phyloP scores from a whole-genome alignment of 129 eudicot genomes.

The Artemisia tridentata region DNA sequence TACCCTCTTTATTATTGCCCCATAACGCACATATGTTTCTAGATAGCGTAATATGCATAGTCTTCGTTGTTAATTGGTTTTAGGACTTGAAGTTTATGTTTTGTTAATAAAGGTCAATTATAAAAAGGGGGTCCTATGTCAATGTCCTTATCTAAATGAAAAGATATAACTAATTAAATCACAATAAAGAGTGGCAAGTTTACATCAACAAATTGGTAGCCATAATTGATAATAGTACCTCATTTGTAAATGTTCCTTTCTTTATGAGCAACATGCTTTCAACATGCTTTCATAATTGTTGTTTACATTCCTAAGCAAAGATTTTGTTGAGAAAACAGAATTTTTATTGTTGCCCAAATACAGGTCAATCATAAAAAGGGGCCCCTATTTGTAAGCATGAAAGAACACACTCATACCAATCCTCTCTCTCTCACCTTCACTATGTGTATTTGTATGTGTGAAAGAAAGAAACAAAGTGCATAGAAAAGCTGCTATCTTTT shows the following conservation, averaged over 20 bases:
- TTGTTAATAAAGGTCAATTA: no score
- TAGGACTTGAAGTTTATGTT: no score
- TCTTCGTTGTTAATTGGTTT: no score
- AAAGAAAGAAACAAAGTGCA: constrained; percentile 10
- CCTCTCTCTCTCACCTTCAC: constrained; percentile 24
- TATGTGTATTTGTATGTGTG: constrained; percentile 26
- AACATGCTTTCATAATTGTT: constrained; percentile 35
- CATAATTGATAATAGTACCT: constrained; percentile 4
- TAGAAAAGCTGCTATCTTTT: constrained; percentile 23
- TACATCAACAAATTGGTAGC: not conserved
- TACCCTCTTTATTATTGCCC: no score
- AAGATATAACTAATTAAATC: not conserved
- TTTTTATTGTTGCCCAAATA: constrained; percentile 32
- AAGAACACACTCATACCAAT: constrained; percentile 38
- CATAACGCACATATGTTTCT: no score
- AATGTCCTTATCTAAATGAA: not conserved
- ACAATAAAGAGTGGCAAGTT: not conserved
- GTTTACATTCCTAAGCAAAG: constrained; percentile 37
- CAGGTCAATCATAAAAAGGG: constrained; percentile 31
- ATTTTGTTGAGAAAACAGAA: constrained; percentile 32
- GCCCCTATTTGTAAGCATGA: constrained; percentile 34
- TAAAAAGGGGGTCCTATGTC: no score
- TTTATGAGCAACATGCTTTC: constrained; percentile 27
- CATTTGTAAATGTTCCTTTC: constrained; percentile 13
- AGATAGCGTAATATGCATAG: no score